Base-by-base conservation (phyloP, 257 asterid species). In the Echites panduratus region DNA sequence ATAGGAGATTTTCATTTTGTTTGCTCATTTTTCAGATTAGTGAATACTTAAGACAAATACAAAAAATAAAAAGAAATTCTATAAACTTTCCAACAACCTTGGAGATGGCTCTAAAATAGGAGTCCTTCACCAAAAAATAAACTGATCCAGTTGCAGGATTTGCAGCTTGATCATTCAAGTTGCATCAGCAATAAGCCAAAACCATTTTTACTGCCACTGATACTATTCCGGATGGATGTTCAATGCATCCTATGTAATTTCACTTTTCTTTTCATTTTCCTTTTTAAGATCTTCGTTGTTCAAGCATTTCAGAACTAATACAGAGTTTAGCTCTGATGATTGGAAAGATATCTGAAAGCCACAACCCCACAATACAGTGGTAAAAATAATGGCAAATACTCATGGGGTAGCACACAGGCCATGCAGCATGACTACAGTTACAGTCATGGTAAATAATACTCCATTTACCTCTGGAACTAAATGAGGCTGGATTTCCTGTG, bases 401-500 rank as follows among this genome's bases (percentile, higher is more conserved):
- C 26, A 29, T 0, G 9, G 41, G 41, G 14, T 22, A 24, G 24
- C 20, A n/a, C 29, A 64, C 26, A 16, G 32, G 24, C 16, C 45
- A 35, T 14, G 26, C 10, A 32, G 44, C 24, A 32, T 32, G 67
- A 62, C 45, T 16, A 35, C 47, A 32, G 45, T 32, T 1, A 62
- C 22, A 43, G 70, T 67, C 53, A 68, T 43, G 67, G 75, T 56
- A 70, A 56, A 50, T 48, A 66, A 54, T 66, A 64, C 32, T 68
- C 49, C 11, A 48, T 66, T 79, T 74, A 88, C 91, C 96, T 78
- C 32, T 57, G 56, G 88, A 76, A 70, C 44, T 27, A 74, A 68
- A 71, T 61, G 84, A 80, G 68, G 87, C 85, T 9, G 84, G 79
- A 79, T 82, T 76, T 50, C 79, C 82, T 57, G 82, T 71, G 63